phyloP scores from a whole-genome alignment of 371 early-diverging fungal species.

The Phascolomyces articulosus region DNA sequence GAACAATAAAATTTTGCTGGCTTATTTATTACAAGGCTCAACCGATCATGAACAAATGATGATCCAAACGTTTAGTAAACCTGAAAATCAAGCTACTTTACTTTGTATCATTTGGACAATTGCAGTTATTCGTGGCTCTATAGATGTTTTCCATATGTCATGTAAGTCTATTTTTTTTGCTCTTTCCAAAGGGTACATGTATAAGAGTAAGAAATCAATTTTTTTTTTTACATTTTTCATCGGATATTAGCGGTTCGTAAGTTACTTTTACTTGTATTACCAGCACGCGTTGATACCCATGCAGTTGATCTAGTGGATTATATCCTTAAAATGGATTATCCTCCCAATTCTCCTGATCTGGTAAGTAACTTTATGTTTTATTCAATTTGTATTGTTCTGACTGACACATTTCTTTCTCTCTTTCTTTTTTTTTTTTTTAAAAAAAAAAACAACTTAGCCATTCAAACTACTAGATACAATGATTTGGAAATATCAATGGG shows the following conservation, averaged over 20 bases:
- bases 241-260: conserved; percentile 58
- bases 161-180: conserved; percentile 18
- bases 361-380: conserved; percentile 20
- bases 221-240: not conserved
- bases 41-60: conserved; percentile 39
- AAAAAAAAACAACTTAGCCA: too few relatives aligned
- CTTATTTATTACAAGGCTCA: conserved; percentile 42
- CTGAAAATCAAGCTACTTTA: conserved; percentile 67
- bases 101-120: conserved; percentile 74
- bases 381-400: not conserved
- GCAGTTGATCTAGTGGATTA: conserved; percentile 71
- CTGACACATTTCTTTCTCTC: not conserved
- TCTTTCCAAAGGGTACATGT: too few relatives aligned
- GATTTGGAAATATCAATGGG: conserved; percentile 73
- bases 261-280: conserved; percentile 67
- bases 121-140: conserved; percentile 34
- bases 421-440: too few relatives aligned
- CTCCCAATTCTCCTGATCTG: conserved; percentile 28
- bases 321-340: conserved; percentile 53
- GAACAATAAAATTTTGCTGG: conserved; percentile 30
- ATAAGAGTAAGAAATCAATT: too few relatives aligned
- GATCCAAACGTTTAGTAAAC: conserved; percentile 53
- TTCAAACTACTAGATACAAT: conserved; percentile 63
- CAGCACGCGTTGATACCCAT: conserved; percentile 70
- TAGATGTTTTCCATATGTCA: conserved; percentile 42